Base-by-base conservation (phyloP, 23 red algal genomes). In the Agarophyton chilense region DNA sequence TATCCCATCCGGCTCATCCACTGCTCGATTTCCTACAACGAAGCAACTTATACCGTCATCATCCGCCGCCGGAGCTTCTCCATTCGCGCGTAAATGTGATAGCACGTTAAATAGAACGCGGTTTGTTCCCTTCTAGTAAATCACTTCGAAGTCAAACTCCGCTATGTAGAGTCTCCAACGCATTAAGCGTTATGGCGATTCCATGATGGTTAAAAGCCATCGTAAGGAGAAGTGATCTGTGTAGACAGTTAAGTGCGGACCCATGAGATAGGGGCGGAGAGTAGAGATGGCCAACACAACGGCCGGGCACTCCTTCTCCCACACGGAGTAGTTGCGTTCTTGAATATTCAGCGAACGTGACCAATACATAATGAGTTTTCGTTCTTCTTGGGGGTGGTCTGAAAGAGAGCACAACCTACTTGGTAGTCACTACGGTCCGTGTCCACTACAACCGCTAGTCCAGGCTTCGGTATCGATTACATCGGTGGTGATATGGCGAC, bases 261-360 rank as follows among this genome's bases (percentile, higher is more conserved):
- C 78, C 11, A n/a, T 49, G 0, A 83, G 58, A n/a, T 86, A 86
- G 2, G 81, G 43, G 2, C 79, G 79, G 18, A 10, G 66, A 16
- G 45, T 26, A 8, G 52, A 45, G 3, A 84, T n/a, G 14, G 79
- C 66, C 62, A 7, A 50, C 33, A 62, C 79, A 16, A 84, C 52
- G 19, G 62, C 79, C 39, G 49, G 1, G 45, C 39, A 81, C 35
- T 81, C 2, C 0, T 2, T 81, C 31, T 81, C 0, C 1, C 0
- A n/a, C 21, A 9, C 35, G 34, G 76, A 35, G 47, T 81, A 81
- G 40, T 65, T 81, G 6, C 18, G 4, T 12, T 81, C 0, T 9
- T 29, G 26, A 5, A 16, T 10, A 33, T 77, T 77, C 8, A 53
- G 72, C 25, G 72, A 77, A 42, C 52, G 8, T 35, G 10, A 31